These are phyloP conservation scores for Jamesozyma spencerorum DNA, from an alignment of 805 yeast species.

Conservation along the genomic window DNA sequence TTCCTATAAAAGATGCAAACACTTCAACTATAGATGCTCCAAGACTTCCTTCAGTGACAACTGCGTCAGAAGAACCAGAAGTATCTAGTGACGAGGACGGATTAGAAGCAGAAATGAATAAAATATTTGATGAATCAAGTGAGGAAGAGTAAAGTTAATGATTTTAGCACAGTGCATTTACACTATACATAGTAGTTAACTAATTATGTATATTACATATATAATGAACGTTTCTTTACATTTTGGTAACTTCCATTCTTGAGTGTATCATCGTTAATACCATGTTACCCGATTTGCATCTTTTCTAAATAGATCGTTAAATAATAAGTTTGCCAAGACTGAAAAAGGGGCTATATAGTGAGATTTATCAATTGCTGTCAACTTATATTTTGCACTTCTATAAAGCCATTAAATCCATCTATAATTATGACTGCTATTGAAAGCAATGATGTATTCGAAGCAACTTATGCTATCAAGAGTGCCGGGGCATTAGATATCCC, in stretches of 20 bases:
- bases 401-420: not conserved
- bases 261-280: too few relatives aligned
- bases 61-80: slow-evolving; percentile 1
- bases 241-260: too few relatives aligned
- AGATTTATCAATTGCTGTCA: too few relatives aligned
- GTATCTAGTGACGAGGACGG: slow-evolving; percentile 29
- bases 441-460: slow-evolving; percentile 29
- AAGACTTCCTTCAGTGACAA: not conserved
- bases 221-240: too few relatives aligned
- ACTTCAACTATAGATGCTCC: not conserved
- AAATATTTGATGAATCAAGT: slow-evolving; percentile 24
- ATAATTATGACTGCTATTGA: not conserved
- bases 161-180: not conserved
- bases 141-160: slow-evolving; percentile 20
- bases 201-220: too few relatives aligned
- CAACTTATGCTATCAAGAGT: slow-evolving; percentile 61
- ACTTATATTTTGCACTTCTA: too few relatives aligned
- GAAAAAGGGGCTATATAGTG: too few relatives aligned
- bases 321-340: too few relatives aligned
- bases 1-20: not conserved
- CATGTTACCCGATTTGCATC: too few relatives aligned
- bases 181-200: not conserved
- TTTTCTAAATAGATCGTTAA: too few relatives aligned
- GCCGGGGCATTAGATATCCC: not conserved
- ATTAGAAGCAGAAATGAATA: slow-evolving; percentile 28